A percentile compares a stretch with the other conserved stretches of the same genome.
phyloP scores from a whole-genome alignment of 371 early-diverging fungal genomes.

The Mucor mucedo region DNA sequence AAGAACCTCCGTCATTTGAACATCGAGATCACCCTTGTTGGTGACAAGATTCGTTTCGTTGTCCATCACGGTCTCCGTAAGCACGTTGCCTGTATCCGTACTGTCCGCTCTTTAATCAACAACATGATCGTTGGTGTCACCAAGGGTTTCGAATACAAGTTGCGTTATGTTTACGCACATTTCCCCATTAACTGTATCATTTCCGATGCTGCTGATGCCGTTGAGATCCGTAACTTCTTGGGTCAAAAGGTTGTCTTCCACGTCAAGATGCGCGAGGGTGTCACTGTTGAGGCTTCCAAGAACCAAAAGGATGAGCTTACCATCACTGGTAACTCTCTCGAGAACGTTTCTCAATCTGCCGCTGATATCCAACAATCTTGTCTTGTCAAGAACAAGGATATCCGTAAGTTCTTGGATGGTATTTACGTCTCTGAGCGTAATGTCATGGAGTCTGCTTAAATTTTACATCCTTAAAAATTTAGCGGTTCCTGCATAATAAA shows the following conservation, averaged over 20 bases:
- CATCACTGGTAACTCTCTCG: slow-evolving; percentile 95
- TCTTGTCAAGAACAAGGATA: slow-evolving; percentile 91
- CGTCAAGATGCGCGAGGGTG: slow-evolving; percentile 93
- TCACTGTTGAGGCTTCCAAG: slow-evolving; percentile 82
- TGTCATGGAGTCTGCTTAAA: slow-evolving; percentile 29
- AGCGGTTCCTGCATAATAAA: slow-evolving; percentile 35
- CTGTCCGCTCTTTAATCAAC: slow-evolving; percentile 94
- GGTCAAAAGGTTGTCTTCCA: slow-evolving; percentile 97
- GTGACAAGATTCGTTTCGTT: slow-evolving; percentile 71
- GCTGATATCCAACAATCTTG: slow-evolving; percentile 82
- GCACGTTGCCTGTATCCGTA: slow-evolving; percentile 98
- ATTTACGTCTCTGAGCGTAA: slow-evolving; percentile 94
- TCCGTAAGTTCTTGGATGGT: slow-evolving; percentile 99
- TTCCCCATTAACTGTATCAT: slow-evolving; percentile 99
- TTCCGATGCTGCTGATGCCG: slow-evolving; percentile 76
- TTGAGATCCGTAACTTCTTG: slow-evolving; percentile 99
- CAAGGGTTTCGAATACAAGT: slow-evolving; percentile 99
- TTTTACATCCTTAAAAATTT: not conserved
- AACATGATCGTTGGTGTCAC: slow-evolving; percentile 99
- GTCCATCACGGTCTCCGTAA: slow-evolving; percentile 99
- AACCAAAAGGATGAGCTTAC: slow-evolving; percentile 97
- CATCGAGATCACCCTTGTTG: slow-evolving; percentile 78
- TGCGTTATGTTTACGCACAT: slow-evolving; percentile 99
- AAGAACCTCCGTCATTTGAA: slow-evolving; percentile 96
- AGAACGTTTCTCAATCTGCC: slow-evolving; percentile 97